A percentile compares a stretch with the other conserved stretches of the same genome.
Evolutionary conservation across 331 rosid genomes (phyloP).

Genomic region (Quercus lobata): DNA sequence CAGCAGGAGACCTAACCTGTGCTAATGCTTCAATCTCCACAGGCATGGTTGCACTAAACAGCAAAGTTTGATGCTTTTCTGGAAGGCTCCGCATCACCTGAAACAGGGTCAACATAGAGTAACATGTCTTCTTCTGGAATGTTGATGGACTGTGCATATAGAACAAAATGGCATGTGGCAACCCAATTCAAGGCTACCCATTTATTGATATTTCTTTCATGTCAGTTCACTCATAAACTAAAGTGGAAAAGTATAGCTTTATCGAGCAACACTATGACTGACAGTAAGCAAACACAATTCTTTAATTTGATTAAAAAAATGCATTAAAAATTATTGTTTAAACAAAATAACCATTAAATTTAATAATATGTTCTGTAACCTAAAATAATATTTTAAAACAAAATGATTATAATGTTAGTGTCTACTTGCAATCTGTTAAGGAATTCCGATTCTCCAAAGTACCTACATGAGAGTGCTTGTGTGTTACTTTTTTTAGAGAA

Average conservation of each 20-base stretch:
- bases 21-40: conserved; percentile 79
- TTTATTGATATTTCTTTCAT: background rate
- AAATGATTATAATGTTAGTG: too few relatives aligned
- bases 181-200: background rate
- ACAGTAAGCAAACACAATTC: background rate
- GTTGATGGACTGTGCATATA: background rate
- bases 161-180: background rate
- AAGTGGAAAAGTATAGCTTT: background rate
- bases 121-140: conserved; percentile 12
- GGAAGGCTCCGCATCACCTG: conserved; percentile 83
- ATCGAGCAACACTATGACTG: background rate
- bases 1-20: conserved; percentile 42
- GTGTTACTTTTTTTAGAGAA: background rate
- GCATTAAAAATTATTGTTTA: background rate
- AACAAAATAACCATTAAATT: background rate
- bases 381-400: background rate
- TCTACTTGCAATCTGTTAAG: background rate
- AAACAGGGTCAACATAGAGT: conserved; percentile 13
- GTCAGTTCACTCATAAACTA: background rate
- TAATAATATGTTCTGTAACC: background rate
- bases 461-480: background rate
- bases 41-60: conserved; percentile 92
- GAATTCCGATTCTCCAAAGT: background rate
- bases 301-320: background rate
- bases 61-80: conserved; percentile 74